A percentile compares a stretch with the other conserved stretches of the same genome.
phyloP scores from a whole-genome alignment of 148 eudicot species.

The Pouteria glomerata region DNA sequence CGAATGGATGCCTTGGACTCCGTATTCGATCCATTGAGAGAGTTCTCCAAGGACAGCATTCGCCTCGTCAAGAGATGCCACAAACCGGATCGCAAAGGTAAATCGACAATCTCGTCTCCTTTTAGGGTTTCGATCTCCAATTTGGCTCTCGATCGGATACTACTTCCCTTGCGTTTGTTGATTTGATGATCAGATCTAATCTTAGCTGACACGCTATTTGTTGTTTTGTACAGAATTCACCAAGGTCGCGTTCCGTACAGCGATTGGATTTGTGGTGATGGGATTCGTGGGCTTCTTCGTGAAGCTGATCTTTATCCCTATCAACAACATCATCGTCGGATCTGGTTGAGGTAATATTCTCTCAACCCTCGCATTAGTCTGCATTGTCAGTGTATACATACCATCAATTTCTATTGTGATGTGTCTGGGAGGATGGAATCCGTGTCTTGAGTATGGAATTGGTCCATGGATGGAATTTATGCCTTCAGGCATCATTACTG shows the following conservation, averaged over 20 bases:
- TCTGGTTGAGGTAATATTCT: conserved; percentile 30
- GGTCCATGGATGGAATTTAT: not conserved
- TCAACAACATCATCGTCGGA: conserved; percentile 65
- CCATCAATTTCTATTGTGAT: not conserved
- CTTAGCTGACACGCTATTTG: not conserved
- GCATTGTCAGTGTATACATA: not conserved
- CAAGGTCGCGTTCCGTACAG: conserved; percentile 66
- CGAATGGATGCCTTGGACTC: conserved; percentile 44
- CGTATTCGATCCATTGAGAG: conserved; percentile 52
- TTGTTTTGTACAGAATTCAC: conserved; percentile 45
- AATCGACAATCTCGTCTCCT: not conserved
- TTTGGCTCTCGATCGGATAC: not conserved
- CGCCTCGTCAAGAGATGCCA: conserved; percentile 60
- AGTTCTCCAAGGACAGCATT: conserved; percentile 50
- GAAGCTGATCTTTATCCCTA: conserved; percentile 62
- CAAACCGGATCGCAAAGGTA: conserved; percentile 62
- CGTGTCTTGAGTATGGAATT: not conserved
- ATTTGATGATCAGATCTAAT: not conserved
- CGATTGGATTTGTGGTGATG: conserved; percentile 68
- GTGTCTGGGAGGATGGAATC: not conserved
- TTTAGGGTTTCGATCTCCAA: not conserved
- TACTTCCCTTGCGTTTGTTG: not conserved
- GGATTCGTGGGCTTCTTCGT: conserved; percentile 73
- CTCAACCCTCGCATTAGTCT: not conserved
- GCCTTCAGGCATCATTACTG: too few relatives aligned